Evolutionary conservation across 2,329 filamentous ascomycete species (phyloP), one percentile per base, ranked within the genome.

Genomic region (Chrysosporium queenslandicum): DNA sequence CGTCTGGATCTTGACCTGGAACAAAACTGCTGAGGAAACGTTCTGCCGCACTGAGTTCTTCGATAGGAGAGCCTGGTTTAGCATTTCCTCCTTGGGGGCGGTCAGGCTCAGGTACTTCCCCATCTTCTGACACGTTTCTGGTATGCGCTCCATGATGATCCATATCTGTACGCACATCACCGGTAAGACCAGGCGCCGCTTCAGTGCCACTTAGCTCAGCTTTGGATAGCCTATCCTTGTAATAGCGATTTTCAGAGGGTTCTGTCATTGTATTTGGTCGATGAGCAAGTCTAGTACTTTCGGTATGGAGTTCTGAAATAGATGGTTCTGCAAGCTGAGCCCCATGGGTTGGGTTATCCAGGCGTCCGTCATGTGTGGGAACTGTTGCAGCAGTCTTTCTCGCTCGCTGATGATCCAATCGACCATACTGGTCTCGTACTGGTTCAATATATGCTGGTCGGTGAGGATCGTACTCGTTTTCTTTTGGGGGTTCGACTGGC

Each of bases 381-480:
- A 21, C 18, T 21, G 36, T 21, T 27, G 21, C 36, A 2, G 27
- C 4, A 30, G 36, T 9, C 23, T 43, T 49, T 11, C 27, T 14
- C 6, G 30, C 6, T 5, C 47, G 56, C 25, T 37, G 43, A 45
- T 21, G 37, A 9, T 56, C 55, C 3, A 53, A 20, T 43, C 51
- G 40, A 2, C 53, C 55, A 49, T 53, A 53, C 21, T 55, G 45
- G 30, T 58, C 50, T 29, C 51, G 52, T 29, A 54, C 47, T 11
- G 58, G 58, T 43, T 61, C 57, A 25, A 62, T 54, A 32, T 59
- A 62, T 4, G 62, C 61, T 16, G 73, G 73, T 25, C 66, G 66
- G 52, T 68, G 68, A 29, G 71, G 70, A 59, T 75, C 71, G 61
- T 77, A 77, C 56, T 76, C 74, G 59, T 76, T 70, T 50, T 74